Base-by-base conservation (phyloP, 306 rosid species). In the Oxytropis ochrocephala region DNA sequence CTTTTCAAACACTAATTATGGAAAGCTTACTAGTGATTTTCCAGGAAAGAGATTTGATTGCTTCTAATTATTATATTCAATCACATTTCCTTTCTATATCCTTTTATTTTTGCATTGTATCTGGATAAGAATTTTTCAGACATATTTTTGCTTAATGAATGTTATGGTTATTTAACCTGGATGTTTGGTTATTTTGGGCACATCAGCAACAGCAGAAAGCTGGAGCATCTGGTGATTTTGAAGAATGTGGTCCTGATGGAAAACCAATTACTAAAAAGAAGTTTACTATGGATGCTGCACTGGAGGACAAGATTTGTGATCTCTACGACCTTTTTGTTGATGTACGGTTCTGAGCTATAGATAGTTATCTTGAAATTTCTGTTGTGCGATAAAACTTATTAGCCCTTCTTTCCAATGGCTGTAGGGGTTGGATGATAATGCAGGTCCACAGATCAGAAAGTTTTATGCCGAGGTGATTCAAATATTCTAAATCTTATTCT, bases 271-370 rank as follows among this genome's bases (percentile, higher is more conserved):
- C 82, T 4, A 89, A 83, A 80, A 81, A 69, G 69, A 88, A 81
- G 82, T 79, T 87, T 79, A 78, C 75, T 46, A 88, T 95, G 96
- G 97, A 89, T 59, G 75, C 89, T 71, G 76, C 85, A 41, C 41
- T 95, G 87, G 97, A 95, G 86, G 99, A 95, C 74, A 95, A 84
- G 84, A 91, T 95, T 79, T 95, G 99, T 91, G 99, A 95, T 75
- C 97, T 95, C 68, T 95, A 95, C 68, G 97, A 95, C 81, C 90
- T 91, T 81, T 95, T 84, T 81, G 96, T 86, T 78, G 99, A 95
- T 81, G 99, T 95, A 88, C 52, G 60, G 54, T 76, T 66, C 61
- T 74, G 61, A 55, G 36, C 67, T 78, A 70, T 71, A 76, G 47
- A 70, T 54, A 66, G 71, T 67, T n/a, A n/a, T 30, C 69, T 12